phyloP scores from a whole-genome alignment of 139 green algal genomes.

The Micromonas pusilla region DNA sequence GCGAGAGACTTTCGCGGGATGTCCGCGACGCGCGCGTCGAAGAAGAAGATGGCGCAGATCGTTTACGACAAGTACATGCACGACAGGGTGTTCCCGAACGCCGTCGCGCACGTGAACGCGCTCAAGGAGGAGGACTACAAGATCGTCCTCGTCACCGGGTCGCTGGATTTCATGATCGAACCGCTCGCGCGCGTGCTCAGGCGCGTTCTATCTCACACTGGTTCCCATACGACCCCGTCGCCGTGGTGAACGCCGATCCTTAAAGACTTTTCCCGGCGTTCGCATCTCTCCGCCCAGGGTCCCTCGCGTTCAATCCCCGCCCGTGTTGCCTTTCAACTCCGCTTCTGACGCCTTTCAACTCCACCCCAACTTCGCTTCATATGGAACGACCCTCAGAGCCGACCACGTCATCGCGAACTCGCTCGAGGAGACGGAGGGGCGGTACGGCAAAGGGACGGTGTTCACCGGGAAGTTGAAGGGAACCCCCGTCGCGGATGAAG shows the following conservation, averaged over 20 bases:
- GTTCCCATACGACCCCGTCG: too few species aligned
- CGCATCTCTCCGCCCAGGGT: too few species aligned
- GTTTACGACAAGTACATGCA: slow-evolving; percentile 32
- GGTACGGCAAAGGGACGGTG: slow-evolving; percentile 11
- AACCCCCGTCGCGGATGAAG: slow-evolving; percentile 18
- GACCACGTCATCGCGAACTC: slow-evolving; percentile 21
- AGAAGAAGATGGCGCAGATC: slow-evolving; percentile 27
- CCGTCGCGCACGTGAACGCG: slow-evolving; percentile 8
- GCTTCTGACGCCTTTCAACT: too few species aligned
- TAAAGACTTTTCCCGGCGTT: too few species aligned
- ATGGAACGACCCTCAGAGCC: slow-evolving; percentile 11
- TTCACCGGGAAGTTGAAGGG: slow-evolving; percentile 40
- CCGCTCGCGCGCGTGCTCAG: too few species aligned
- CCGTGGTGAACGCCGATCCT: too few species aligned
- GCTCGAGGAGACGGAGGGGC: slow-evolving; percentile 27
- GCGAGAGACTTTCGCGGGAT: slow-evolving; percentile 31
- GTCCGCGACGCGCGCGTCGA: neutral
- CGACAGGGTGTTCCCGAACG: slow-evolving; percentile 12
- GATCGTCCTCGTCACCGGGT: slow-evolving; percentile 40
- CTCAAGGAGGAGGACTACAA: slow-evolving; percentile 27
- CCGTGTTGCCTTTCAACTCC: too few species aligned
- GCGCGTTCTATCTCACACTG: too few species aligned
- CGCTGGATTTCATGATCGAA: slow-evolving; percentile 36
- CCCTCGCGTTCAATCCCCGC: too few species aligned
- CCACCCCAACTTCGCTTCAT: too few species aligned